Evolutionary conservation across 352 stramenopile genomes (phyloP).

Genomic region (Globisporangium radiosum): DNA sequence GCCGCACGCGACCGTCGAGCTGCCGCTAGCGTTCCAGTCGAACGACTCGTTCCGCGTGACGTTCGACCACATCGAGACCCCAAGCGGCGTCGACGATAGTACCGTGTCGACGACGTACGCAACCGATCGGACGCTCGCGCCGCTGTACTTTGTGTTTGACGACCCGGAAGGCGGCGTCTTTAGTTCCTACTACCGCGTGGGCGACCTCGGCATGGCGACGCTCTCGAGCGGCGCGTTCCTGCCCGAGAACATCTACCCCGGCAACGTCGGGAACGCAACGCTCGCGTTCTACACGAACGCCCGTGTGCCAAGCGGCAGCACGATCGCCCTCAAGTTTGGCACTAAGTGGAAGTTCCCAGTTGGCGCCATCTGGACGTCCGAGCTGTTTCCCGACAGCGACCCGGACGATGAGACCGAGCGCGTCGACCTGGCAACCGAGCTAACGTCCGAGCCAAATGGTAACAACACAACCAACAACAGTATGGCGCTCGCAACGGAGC

Average conservation of each 20-base stretch:
- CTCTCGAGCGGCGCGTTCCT: slow-evolving; percentile 73
- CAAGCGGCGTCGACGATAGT: slow-evolving; percentile 42
- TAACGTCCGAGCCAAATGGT: background rate
- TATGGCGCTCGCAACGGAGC: background rate
- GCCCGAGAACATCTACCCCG: slow-evolving; percentile 80
- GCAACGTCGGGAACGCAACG: slow-evolving; percentile 69
- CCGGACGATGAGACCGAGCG: slow-evolving; percentile 5
- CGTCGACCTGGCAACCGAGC: background rate
- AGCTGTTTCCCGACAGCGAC: slow-evolving; percentile 15
- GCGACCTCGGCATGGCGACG: slow-evolving; percentile 28
- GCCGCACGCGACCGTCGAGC: slow-evolving; percentile 63
- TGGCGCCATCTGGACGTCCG: slow-evolving; percentile 47
- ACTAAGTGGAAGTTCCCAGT: slow-evolving; percentile 57
- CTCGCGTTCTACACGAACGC: slow-evolving; percentile 73
- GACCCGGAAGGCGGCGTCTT: slow-evolving; percentile 53
- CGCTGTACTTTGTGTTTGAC: slow-evolving; percentile 75
- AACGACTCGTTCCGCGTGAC: slow-evolving; percentile 61
- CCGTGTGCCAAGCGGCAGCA: slow-evolving; percentile 38
- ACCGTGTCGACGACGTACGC: slow-evolving; percentile 34
- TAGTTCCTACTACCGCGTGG: slow-evolving; percentile 58
- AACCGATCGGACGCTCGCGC: slow-evolving; percentile 48
- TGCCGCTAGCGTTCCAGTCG: slow-evolving; percentile 34
- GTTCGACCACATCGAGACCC: slow-evolving; percentile 63
- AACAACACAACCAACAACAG: background rate
- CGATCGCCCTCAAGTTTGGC: slow-evolving; percentile 50